Evolutionary conservation across 352 stramenopile species (phyloP).

Genomic region (Halophytophthora batemanensis): DNA sequence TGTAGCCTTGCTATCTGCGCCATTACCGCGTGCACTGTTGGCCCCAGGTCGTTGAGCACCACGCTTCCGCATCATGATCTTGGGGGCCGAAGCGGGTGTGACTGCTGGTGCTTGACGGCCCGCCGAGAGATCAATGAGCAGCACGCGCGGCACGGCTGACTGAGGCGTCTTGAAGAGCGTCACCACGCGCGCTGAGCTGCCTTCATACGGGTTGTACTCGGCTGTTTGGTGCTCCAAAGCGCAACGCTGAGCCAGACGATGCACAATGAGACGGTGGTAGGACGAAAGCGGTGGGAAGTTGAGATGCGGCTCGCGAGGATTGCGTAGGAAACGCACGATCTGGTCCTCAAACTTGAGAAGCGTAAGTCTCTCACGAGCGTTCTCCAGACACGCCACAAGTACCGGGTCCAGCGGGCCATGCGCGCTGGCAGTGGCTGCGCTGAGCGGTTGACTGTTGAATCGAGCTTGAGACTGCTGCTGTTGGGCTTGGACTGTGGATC

Average conservation of each 20-base stretch:
- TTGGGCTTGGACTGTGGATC: conserved; percentile 5
- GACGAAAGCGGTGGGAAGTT: conserved; percentile 83
- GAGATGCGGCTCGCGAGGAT: conserved; percentile 58
- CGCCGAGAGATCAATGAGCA: conserved; percentile 87
- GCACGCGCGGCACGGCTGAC: conserved; percentile 65
- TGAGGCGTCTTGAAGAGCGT: conserved; percentile 87
- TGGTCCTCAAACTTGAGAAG: conserved; percentile 87
- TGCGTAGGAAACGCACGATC: conserved; percentile 80
- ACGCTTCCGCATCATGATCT: conserved; percentile 92
- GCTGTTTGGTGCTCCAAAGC: conserved; percentile 85
- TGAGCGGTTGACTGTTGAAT: conserved; percentile 30
- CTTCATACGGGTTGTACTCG: conserved; percentile 69
- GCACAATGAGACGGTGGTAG: conserved; percentile 88
- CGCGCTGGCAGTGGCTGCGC: conserved; percentile 55
- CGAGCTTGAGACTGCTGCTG: conserved; percentile 6
- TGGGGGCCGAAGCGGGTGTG: conserved; percentile 76
- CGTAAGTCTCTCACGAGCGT: conserved; percentile 73
- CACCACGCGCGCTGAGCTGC: conserved; percentile 75
- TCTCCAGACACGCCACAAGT: conserved; percentile 75
- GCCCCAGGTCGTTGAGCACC: conserved; percentile 28
- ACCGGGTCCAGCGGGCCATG: conserved; percentile 71
- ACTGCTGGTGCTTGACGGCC: conserved; percentile 59
- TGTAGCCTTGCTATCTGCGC: conserved; percentile 45
- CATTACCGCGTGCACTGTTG: conserved; percentile 41
- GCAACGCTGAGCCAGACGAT: conserved; percentile 93